Conservation (phyloP, 2,329 filamentous ascomycete species). For the Neofusicoccum ribis region DNA sequence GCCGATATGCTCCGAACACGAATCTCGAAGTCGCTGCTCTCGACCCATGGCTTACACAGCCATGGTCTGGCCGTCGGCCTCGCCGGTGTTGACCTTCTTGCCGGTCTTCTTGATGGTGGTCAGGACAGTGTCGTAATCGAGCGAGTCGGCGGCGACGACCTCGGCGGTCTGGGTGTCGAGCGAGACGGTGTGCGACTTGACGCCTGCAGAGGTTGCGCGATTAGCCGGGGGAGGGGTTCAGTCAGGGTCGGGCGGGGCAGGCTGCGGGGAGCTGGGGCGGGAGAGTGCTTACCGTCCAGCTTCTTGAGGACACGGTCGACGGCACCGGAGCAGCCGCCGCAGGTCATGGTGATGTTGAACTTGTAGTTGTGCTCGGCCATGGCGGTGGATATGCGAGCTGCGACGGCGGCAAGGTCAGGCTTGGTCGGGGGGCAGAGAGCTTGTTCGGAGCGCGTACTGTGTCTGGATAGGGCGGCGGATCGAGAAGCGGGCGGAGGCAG, state of each 20-base stretch:
- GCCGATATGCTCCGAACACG: neutral
- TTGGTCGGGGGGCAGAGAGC: neutral
- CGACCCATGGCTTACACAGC: neutral
- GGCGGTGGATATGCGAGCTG: conserved; percentile 28
- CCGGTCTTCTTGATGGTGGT: conserved; percentile 92
- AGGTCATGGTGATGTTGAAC: conserved; percentile 93
- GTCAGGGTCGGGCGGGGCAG: neutral
- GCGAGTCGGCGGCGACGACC: conserved; percentile 67
- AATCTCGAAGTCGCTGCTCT: neutral
- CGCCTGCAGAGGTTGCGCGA: conserved; percentile 56
- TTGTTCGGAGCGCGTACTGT: neutral
- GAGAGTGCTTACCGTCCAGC: conserved; percentile 70
- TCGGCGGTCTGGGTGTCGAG: conserved; percentile 83
- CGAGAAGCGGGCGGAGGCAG: neutral
- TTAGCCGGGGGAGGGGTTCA: neutral
- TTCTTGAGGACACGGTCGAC: conserved; percentile 90
- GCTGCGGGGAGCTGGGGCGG: neutral
- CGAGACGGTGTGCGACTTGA: conserved; percentile 83
- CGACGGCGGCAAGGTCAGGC: neutral
- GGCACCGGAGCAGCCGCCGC: conserved; percentile 85
- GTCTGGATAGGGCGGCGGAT: neutral
- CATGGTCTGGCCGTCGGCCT: conserved; percentile 61
- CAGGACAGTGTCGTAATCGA: conserved; percentile 79
- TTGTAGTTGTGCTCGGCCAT: conserved; percentile 88
- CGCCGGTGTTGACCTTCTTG: conserved; percentile 80